Conservation (phyloP, 495 filamentous ascomycete genomes). For the Trichoderma reesei region DNA sequence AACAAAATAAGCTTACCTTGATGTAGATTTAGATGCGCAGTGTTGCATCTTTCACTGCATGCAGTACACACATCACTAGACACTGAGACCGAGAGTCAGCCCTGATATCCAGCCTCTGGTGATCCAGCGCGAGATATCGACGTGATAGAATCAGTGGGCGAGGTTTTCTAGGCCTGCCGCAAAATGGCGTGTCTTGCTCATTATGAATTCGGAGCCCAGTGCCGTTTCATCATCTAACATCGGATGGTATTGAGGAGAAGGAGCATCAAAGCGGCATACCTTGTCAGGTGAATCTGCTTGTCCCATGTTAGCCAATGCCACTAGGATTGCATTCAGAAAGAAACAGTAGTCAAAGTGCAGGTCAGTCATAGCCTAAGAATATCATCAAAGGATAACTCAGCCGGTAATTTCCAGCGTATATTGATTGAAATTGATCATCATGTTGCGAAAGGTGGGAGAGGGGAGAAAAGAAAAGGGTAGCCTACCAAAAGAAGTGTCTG, state of each 20-base stretch:
- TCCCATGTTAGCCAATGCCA: slow-evolving; percentile 4
- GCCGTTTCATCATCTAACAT: slow-evolving; percentile 82
- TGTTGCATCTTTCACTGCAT: neutral
- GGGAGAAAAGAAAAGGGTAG: slow-evolving; percentile 8
- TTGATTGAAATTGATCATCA: slow-evolving; percentile 57
- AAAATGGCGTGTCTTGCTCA: slow-evolving; percentile 87
- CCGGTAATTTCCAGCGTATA: slow-evolving; percentile 82
- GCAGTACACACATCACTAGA: neutral
- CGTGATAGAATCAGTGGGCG: slow-evolving; percentile 74
- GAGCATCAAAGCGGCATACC: slow-evolving; percentile 15
- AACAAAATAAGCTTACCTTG: slow-evolving; percentile 15
- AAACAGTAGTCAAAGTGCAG: slow-evolving; percentile 15
- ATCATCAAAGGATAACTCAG: slow-evolving; percentile 77
- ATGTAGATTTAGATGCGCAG: neutral
- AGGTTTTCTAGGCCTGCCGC: slow-evolving; percentile 99
- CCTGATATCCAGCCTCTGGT: neutral
- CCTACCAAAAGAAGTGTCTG: slow-evolving; percentile 10
- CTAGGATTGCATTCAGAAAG: slow-evolving; percentile 9
- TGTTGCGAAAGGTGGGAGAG: slow-evolving; percentile 19
- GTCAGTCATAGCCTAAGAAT: slow-evolving; percentile 91
- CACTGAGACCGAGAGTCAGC: slow-evolving; percentile 4
- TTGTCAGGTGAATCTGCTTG: slow-evolving; percentile 11
- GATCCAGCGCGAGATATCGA: slow-evolving; percentile 11
- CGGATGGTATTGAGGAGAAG: slow-evolving; percentile 14
- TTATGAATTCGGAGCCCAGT: slow-evolving; percentile 92